phyloP scores from a whole-genome alignment of 257 asterid genomes.

The Nicotiana tabacum region DNA sequence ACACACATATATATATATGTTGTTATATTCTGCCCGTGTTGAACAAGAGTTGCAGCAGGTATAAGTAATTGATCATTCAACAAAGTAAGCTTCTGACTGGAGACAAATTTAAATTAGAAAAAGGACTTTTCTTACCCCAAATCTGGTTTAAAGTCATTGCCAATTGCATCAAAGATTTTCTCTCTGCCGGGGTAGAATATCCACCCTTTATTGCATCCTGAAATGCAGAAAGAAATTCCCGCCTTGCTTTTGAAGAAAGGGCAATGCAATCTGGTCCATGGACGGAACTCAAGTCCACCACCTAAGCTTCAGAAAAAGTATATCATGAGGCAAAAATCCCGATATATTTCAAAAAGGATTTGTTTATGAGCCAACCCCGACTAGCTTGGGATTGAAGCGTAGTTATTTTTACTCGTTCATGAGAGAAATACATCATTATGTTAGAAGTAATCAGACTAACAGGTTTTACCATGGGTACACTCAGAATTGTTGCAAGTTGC shows the following conservation, averaged over 20 bases:
- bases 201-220: conserved; percentile 58
- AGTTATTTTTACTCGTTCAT: not conserved
- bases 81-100: not conserved
- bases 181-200: conserved; percentile 49
- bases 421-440: not conserved
- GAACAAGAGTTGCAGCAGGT: not conserved
- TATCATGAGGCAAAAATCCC: not conserved
- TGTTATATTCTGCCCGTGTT: not conserved
- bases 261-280: conserved; percentile 53
- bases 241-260: conserved; percentile 58
- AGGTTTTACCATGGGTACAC: not conserved
- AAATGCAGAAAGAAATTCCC: conserved; percentile 50
- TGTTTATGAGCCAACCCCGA: not conserved
- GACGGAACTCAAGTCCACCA: conserved; percentile 56
- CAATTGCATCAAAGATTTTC: conserved; percentile 56
- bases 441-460: not conserved
- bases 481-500: not conserved
- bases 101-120: not conserved
- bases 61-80: not conserved
- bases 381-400: too few species aligned
- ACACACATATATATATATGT: not conserved
- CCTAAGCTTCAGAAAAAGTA: conserved; percentile 34
- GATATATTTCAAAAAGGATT: conserved; percentile 3
- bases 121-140: conserved; percentile 57
- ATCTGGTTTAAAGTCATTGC: conserved; percentile 52